Evolutionary conservation across 1,284 basidiomycete genomes (phyloP).

Genomic region (Mycena sp.): DNA sequence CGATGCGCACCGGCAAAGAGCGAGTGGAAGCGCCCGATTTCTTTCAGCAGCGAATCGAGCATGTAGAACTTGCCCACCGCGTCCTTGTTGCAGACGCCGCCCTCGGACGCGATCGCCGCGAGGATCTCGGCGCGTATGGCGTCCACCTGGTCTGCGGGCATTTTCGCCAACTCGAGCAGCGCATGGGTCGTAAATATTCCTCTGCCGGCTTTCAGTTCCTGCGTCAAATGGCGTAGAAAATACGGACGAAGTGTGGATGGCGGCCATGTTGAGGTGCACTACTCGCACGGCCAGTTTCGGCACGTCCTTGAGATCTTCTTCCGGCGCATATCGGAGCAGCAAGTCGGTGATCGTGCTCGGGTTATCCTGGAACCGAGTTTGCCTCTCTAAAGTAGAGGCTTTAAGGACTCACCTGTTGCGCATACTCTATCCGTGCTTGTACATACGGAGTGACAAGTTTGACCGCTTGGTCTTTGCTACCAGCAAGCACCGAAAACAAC

Average conservation of each 20-base stretch:
- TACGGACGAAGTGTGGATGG: slow-evolving; percentile 43
- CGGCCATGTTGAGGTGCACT: slow-evolving; percentile 41
- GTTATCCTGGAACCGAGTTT: slow-evolving; percentile 17
- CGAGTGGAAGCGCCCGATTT: slow-evolving; percentile 46
- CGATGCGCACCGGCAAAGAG: slow-evolving; percentile 42
- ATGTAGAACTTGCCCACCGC: slow-evolving; percentile 45
- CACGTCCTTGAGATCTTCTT: slow-evolving; percentile 31
- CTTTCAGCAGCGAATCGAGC: slow-evolving; percentile 49
- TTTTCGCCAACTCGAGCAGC: slow-evolving; percentile 46
- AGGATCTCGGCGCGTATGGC: slow-evolving; percentile 43
- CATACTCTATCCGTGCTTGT: slow-evolving; percentile 25
- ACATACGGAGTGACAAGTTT: slow-evolving; percentile 21
- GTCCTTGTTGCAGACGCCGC: slow-evolving; percentile 46
- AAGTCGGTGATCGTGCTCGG: slow-evolving; percentile 29
- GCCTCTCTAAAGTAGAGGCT: neutral
- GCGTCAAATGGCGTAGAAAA: slow-evolving; percentile 9
- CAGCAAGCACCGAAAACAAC: slow-evolving; percentile 33
- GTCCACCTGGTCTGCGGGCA: slow-evolving; percentile 40
- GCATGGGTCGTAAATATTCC: slow-evolving; percentile 49
- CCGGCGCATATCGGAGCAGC: slow-evolving; percentile 29
- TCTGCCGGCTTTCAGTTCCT: slow-evolving; percentile 30
- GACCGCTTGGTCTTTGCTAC: slow-evolving; percentile 23
- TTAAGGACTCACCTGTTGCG: slow-evolving; percentile 20
- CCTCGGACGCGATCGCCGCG: slow-evolving; percentile 45
- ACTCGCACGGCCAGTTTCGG: slow-evolving; percentile 29